Evolutionary conservation across 192 early-diverging fungal species (phyloP).

Genomic region (Podila verticillata): DNA sequence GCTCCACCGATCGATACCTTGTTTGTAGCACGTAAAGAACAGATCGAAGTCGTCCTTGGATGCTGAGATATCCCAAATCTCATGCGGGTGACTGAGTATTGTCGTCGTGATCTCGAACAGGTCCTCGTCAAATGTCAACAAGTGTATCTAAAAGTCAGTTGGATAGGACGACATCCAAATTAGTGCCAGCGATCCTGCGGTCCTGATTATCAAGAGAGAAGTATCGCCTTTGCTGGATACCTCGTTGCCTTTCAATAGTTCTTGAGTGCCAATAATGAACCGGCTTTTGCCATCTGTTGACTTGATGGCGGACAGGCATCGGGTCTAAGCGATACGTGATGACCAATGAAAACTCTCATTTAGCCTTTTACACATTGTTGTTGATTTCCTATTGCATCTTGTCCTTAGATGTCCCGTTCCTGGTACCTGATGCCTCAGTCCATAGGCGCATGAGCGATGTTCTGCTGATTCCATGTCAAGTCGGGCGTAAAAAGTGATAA

Average conservation of each 20-base stretch:
- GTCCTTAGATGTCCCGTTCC: background rate
- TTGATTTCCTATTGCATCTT: no score
- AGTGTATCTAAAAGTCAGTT: slow-evolving; percentile 61
- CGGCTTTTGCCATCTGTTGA: slow-evolving; percentile 72
- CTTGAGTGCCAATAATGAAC: slow-evolving; percentile 79
- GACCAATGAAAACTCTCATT: background rate
- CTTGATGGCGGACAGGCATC: slow-evolving; percentile 66
- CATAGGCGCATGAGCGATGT: slow-evolving; percentile 68
- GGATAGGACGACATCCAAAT: background rate
- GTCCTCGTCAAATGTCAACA: slow-evolving; percentile 84
- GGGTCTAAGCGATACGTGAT: slow-evolving; percentile 52
- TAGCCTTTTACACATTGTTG: no score
- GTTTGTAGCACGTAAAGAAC: slow-evolving; percentile 67
- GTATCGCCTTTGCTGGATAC: slow-evolving; percentile 27
- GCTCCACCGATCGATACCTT: slow-evolving; percentile 34
- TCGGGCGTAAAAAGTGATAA: background rate
- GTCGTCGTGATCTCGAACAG: slow-evolving; percentile 63
- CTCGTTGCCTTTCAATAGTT: slow-evolving; percentile 67
- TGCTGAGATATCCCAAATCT: slow-evolving; percentile 73
- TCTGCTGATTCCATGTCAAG: slow-evolving; percentile 38
- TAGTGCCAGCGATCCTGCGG: no score
- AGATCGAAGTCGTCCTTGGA: slow-evolving; percentile 65
- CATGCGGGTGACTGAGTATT: slow-evolving; percentile 70
- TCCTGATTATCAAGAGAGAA: no score
- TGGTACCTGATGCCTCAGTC: slow-evolving; percentile 70